Percentiles rank a stretch among this genome's conserved stretches.
These are phyloP conservation scores for Candida hungchunana DNA, from an alignment of 805 yeast genomes.

Conservation along the genomic window DNA sequence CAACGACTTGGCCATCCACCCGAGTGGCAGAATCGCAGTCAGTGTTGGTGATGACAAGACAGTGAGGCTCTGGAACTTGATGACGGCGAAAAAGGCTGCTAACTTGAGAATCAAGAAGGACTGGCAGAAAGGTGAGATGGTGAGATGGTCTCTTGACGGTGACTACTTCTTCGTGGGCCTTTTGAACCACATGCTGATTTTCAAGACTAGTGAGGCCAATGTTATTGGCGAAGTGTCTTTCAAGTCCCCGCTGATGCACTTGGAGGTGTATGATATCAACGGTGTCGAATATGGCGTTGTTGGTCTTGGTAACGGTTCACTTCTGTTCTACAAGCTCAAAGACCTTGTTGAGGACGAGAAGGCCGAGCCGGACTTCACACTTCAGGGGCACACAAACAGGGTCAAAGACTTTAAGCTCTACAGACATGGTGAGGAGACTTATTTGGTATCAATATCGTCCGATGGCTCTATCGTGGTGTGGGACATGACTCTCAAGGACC, in stretches of 20 bases:
- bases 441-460: constrained; percentile 78
- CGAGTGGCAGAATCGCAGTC: constrained; percentile 83
- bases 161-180: constrained; percentile 73
- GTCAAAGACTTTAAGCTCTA: constrained; percentile 71
- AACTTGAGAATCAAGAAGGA: constrained; percentile 66
- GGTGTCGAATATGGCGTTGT: constrained; percentile 54
- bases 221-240: constrained; percentile 50
- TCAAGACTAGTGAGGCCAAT: constrained; percentile 58
- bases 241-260: constrained; percentile 59
- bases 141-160: constrained; percentile 68
- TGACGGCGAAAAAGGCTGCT: constrained; percentile 95
- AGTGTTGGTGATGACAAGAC: constrained; percentile 85
- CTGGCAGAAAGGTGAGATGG: constrained; percentile 61
- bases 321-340: constrained; percentile 50
- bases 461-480: constrained; percentile 93
- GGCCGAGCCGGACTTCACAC: constrained; percentile 46
- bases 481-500: constrained; percentile 67
- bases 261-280: constrained; percentile 46
- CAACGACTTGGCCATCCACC: constrained; percentile 85
- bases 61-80: constrained; percentile 87
- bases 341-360: constrained; percentile 30
- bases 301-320: constrained; percentile 69
- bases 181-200: constrained; percentile 58
- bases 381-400: constrained; percentile 81
- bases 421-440: constrained; percentile 35